Conservation (phyloP, 176 grass and related monocot species). For the Olyra latifolia region DNA sequence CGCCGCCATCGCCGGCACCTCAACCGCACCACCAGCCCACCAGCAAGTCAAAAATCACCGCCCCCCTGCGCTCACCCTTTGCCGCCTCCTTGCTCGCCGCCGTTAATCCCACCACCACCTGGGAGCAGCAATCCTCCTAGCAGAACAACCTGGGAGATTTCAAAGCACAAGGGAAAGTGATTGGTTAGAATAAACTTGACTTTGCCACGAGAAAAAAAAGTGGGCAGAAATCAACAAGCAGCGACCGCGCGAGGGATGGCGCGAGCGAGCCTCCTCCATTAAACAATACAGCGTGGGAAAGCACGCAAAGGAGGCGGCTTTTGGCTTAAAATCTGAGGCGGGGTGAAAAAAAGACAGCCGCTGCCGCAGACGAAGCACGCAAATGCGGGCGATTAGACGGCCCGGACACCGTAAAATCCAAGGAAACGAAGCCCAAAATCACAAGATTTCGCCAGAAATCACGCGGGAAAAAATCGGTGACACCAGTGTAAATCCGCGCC, state of each 20-base stretch:
- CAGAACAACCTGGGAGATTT: slow-evolving; percentile 39
- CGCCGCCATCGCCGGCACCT: slow-evolving; percentile 58
- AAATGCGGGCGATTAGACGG: slow-evolving; percentile 40
- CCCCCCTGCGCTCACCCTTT: slow-evolving; percentile 31
- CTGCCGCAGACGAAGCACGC: slow-evolving; percentile 39
- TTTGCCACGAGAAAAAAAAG: slow-evolving; percentile 14
- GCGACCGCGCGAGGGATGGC: slow-evolving; percentile 31
- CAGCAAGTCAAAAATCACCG: slow-evolving; percentile 22
- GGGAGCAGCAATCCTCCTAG: not conserved
- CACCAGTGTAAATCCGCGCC: not conserved
- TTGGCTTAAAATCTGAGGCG: slow-evolving; percentile 41
- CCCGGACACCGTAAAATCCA: not conserved
- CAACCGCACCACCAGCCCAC: not conserved
- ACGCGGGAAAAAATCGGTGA: not conserved
- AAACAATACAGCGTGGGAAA: slow-evolving; percentile 55
- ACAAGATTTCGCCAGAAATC: slow-evolving; percentile 6
- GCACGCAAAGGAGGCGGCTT: slow-evolving; percentile 68
- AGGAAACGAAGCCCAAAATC: slow-evolving; percentile 1
- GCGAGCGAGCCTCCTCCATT: slow-evolving; percentile 22
- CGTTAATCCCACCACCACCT: slow-evolving; percentile 18
- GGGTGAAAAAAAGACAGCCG: slow-evolving; percentile 26
- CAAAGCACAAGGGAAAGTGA: slow-evolving; percentile 31
- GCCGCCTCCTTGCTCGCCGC: slow-evolving; percentile 25
- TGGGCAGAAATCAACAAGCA: slow-evolving; percentile 34
- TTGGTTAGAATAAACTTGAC: slow-evolving; percentile 38